These are phyloP conservation scores for Eutrema salsugineum DNA, from an alignment of 441 rosid genomes.

Conservation along the genomic window DNA sequence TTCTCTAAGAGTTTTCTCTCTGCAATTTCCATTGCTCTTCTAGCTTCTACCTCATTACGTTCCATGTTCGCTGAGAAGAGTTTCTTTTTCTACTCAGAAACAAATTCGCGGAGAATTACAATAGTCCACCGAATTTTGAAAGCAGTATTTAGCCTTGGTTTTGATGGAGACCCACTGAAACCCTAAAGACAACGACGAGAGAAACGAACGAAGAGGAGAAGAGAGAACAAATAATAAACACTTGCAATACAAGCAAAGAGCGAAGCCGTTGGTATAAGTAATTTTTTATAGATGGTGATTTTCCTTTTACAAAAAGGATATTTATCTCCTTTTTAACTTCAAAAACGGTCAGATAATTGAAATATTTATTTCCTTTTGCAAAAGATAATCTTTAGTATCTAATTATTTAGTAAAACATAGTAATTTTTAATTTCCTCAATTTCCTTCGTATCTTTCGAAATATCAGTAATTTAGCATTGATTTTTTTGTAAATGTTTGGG, in stretches of 20 bases:
- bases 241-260: neutral
- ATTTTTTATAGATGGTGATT: neutral
- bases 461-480: too few species aligned
- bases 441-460: too few species aligned
- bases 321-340: too few species aligned
- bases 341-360: neutral
- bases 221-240: neutral
- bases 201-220: neutral
- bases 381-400: too few species aligned
- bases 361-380: too few species aligned
- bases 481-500: too few species aligned
- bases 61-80: conserved; percentile 44
- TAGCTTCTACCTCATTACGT: conserved; percentile 81
- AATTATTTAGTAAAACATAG: too few species aligned
- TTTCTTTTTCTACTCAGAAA: neutral
- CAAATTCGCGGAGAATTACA: too few species aligned
- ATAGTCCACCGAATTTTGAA: too few species aligned
- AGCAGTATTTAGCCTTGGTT: too few species aligned
- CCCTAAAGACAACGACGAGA: neutral
- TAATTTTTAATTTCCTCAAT: too few species aligned
- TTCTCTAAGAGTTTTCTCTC: conserved; percentile 59
- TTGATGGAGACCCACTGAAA: neutral
- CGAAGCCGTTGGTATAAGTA: neutral
- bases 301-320: neutral
- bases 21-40: conserved; percentile 72